Percentiles rank a stretch among this genome's conserved stretches.
phyloP scores from a whole-genome alignment of 164 flowering plant species.

The Taxillus chinensis region DNA sequence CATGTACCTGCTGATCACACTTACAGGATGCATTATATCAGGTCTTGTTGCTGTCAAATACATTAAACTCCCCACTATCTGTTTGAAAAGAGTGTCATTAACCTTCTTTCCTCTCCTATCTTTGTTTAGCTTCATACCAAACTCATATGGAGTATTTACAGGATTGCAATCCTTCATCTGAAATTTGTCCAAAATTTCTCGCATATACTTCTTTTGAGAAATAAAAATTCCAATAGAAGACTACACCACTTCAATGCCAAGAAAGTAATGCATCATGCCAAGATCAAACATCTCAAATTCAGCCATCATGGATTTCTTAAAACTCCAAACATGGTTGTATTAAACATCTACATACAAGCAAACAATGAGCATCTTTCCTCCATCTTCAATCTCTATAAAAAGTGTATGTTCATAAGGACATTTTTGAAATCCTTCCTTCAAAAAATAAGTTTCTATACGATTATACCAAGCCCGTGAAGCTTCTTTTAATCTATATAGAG shows the following conservation, averaged over 20 bases:
- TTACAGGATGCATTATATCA: neutral
- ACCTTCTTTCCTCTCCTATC: neutral
- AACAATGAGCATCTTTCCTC: neutral
- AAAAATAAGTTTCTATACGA: too few relatives aligned
- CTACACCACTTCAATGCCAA: neutral
- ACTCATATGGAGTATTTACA: neutral
- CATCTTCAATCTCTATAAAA: neutral
- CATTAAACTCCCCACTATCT: neutral
- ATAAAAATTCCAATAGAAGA: neutral
- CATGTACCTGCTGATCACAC: too few relatives aligned
- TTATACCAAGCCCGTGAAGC: neutral
- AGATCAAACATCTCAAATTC: too few relatives aligned
- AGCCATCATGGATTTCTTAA: too few relatives aligned
- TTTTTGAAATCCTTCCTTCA: too few relatives aligned
- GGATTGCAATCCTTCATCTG: neutral
- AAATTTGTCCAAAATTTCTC: neutral
- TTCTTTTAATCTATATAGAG: neutral
- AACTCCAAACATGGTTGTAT: neutral
- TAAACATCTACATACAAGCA: neutral
- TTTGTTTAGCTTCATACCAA: neutral
- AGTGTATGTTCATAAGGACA: too few relatives aligned
- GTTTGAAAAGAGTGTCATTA: neutral
- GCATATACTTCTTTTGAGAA: neutral
- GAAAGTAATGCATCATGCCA: neutral
- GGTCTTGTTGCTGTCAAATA: neutral